Evolutionary conservation across 2,329 filamentous ascomycete species (phyloP).

Genomic region (Camillea tinctor): DNA sequence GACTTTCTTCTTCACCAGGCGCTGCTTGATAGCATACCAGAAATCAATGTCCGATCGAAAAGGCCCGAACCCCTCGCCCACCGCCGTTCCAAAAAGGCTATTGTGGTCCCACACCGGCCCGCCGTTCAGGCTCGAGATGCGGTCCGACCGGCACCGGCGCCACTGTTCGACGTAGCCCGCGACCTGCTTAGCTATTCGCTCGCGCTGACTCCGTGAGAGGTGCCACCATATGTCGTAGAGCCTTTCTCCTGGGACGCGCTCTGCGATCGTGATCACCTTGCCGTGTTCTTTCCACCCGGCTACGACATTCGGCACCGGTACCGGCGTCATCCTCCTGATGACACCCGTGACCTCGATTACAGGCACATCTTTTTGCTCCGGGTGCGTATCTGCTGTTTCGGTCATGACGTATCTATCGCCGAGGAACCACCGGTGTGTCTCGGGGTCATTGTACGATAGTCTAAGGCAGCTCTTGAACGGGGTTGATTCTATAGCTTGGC

Average conservation of each 20-base stretch:
- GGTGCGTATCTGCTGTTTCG: slow-evolving; percentile 20
- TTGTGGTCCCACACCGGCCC: slow-evolving; percentile 18
- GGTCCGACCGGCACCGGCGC: slow-evolving; percentile 17
- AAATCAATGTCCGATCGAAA: slow-evolving; percentile 22
- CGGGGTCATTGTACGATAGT: slow-evolving; percentile 25
- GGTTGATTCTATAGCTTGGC: slow-evolving; percentile 24
- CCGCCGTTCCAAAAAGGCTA: slow-evolving; percentile 18
- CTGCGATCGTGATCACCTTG: slow-evolving; percentile 27
- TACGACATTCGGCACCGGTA: slow-evolving; percentile 24
- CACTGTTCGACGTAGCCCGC: slow-evolving; percentile 20
- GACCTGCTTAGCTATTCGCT: slow-evolving; percentile 23
- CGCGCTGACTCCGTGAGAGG: slow-evolving; percentile 8
- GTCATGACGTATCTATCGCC: slow-evolving; percentile 26
- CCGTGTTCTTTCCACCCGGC: slow-evolving; percentile 30
- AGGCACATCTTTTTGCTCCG: slow-evolving; percentile 16
- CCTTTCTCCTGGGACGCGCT: slow-evolving; percentile 18
- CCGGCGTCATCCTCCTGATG: slow-evolving; percentile 10
- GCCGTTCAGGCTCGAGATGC: slow-evolving; percentile 17
- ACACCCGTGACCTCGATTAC: slow-evolving; percentile 18
- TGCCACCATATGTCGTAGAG: slow-evolving; percentile 30
- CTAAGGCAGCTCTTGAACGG: slow-evolving; percentile 26
- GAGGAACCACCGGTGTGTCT: slow-evolving; percentile 26
- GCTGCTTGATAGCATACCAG: slow-evolving; percentile 16
- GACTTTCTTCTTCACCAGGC: slow-evolving; percentile 8
- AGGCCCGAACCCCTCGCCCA: slow-evolving; percentile 17